Evolutionary conservation across 2,329 filamentous ascomycete genomes (phyloP), one percentile per base, ranked within the genome.

Genomic region (Beauveria pseudobassiana): DNA sequence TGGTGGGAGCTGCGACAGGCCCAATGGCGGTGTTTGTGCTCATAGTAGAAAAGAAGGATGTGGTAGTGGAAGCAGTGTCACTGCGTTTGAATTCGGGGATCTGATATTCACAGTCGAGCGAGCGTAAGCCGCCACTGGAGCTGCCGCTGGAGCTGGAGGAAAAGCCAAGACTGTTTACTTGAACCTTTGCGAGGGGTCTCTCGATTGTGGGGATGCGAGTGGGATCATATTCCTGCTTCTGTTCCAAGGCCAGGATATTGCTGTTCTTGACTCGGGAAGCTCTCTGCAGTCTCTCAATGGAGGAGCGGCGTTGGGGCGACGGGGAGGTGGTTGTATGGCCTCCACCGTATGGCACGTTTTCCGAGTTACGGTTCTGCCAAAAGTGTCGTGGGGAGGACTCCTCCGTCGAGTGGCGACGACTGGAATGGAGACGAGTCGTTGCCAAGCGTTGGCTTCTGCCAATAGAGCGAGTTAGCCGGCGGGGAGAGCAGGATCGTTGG

Each of bases 191-290:
- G 66, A 96, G 81, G 43, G 93, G 91, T 65, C 92, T 86, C 76
- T 98, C 91, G 64, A 96, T 83, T 63, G 90, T 81, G 51, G 89
- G 88, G 60, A 92, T 77, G 66, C 86, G 85, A 61, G 88, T 83
- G 30, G 93, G 91, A 74, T 97, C 91, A 79, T 97, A 97, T 78
- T 96, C 90, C 73, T 92, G 86, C 77, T 93, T 93, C 72, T 92
- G 89, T 76, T 97, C 93, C 61, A 93, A 88, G 48, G 91, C 92
- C 73, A 96, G 91, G 82, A 98, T 97, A 77, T 88, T 96, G 82
- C 93, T 97, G 79, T 96, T 98, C 82, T 93, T 96, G 70, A 99
- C 95, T 64, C 95, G 89, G 61, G 93, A 96, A 38, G 92, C 93
- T 73, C 88, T 91, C 78, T 97, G 96, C 63, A 99, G 82, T 71